Base-by-base conservation (phyloP, 2,329 filamentous ascomycete species). In the Cercospora sesami region DNA sequence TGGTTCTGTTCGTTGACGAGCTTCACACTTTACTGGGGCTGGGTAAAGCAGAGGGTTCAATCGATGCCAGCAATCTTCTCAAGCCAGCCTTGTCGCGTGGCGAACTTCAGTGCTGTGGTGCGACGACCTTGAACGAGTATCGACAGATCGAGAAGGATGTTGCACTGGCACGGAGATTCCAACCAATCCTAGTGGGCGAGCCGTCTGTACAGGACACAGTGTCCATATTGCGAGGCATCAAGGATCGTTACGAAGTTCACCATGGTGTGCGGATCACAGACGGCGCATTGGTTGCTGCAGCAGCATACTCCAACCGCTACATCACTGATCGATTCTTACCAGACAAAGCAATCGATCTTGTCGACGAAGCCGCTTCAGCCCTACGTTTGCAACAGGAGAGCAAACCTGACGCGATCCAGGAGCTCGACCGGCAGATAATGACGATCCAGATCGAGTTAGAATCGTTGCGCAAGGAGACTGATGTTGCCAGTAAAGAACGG, bases 361-460 rank as follows among this genome's bases (percentile, higher is more conserved):
- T 99, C 79, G 95, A 98, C 72, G 95, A 98, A 81, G 95, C 95
- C 9, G 94, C 94, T 1, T 96, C 92, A 68, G 93, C 93, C 23
- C 83, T 98, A 9, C 89, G 96, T 55, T 81, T 98, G 33, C 94
- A 98, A 77, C 95, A 98, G 80, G 95, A 99, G 79, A 97, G 93
- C 74, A 98, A 97, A 75, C 95, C 95, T 0, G 95, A 98, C 73
- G 89, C 94, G 8, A 97, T 99, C 36, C 92, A 96, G 82, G 89
- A 91, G 61, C 87, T 98, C 1, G 94, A 98, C 75, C 91, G 96
- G 69, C 92, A 94, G 75, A 97, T 98, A 68, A 96, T 97, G 88
- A 98, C 94, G 0, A 93, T 98, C 14, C 94, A 97, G 77, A 98
- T 99, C 70, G 94, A 99, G 78, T 85, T 98, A 0, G 95, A 98